These are phyloP conservation scores for Paspalum notatum DNA, from an alignment of 176 grass and related monocot genomes.

Conservation along the genomic window DNA sequence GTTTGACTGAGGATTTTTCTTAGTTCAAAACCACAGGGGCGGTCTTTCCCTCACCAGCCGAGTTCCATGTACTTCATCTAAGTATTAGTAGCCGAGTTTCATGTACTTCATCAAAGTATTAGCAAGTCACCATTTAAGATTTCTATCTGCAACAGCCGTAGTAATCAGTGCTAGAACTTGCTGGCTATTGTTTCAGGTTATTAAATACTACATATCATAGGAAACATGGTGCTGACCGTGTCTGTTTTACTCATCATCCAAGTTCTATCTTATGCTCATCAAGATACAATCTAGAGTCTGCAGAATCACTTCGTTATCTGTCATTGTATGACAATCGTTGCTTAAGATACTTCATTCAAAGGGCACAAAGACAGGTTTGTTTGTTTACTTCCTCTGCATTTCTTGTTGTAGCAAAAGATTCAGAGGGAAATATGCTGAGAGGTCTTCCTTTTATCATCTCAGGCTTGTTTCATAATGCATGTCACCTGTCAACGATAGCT, in stretches of 20 bases:
- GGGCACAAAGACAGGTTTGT: slow-evolving; percentile 91
- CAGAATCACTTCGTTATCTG: slow-evolving; percentile 83
- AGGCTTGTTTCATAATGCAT: slow-evolving; percentile 90
- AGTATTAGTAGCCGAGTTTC: neutral
- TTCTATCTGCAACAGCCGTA: neutral
- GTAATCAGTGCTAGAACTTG: slow-evolving; percentile 31
- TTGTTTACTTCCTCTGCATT: neutral
- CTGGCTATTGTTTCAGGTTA: slow-evolving; percentile 54
- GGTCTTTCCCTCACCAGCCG: too few species aligned
- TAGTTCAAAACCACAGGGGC: too few species aligned
- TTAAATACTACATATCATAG: slow-evolving; percentile 96
- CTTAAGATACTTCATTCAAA: slow-evolving; percentile 95
- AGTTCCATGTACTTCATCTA: too few species aligned
- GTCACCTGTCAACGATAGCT: slow-evolving; percentile 96
- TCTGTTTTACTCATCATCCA: slow-evolving; percentile 96
- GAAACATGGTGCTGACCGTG: slow-evolving; percentile 85
- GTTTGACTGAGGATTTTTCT: too few species aligned
- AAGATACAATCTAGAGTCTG: slow-evolving; percentile 75
- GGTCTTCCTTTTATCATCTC: slow-evolving; percentile 34
- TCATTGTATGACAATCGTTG: slow-evolving; percentile 98
- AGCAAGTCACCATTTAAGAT: neutral
- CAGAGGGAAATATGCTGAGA: slow-evolving; percentile 14
- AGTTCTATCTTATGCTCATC: slow-evolving; percentile 97
- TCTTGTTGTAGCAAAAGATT: slow-evolving; percentile 17
- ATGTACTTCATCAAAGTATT: neutral